Evolutionary conservation across 441 rosid genomes (phyloP), one percentile per base, ranked within the genome.

Genomic region (Jatropha podagrica): DNA sequence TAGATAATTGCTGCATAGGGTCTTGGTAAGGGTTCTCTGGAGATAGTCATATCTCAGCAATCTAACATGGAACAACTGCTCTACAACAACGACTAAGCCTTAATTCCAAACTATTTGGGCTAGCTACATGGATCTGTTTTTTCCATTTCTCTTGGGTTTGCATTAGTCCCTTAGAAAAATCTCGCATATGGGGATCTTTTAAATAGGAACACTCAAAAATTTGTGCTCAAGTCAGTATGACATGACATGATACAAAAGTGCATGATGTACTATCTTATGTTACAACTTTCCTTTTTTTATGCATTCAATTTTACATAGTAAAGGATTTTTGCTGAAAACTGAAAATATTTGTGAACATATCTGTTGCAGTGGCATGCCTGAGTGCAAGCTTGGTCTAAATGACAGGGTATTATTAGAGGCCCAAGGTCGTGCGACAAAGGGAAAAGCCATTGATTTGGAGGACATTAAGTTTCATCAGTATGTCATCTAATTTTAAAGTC

Each of bases 381-480:
- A 95, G 88, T 92, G 98, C 83, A 95, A 95, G 83, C 86, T 95
- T 84, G 98, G 98, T 72, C 81, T 94, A 63, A 94, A 94, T 83
- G 98, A 94, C 81, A 89, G 97, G 84, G 88, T 94, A 73, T 78
- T 94, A 76, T 81, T 94, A 88, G 98, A 94, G 83, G 98, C 97
- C 66, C 98, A 94, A 80, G 97, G 98, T 65, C 88, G 95, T 42
- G 78, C 97, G 67, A 92, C 97, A 58, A 94, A 92, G 82, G 98
- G 98, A 71, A 94, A 94, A 85, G 95, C 97, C 55, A 92, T 94
- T 73, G 98, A 94, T 81, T 87, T 94, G 86, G 98, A 94, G 74
- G 98, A 94, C 76, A 93, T 91, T 74, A 94, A 94, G 80, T 94
- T 94, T 81, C 98, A 94, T 81, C 97, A 94, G 98, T 92, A 90